Base-by-base conservation (phyloP, 1,139 yeast genomes). In the Debaryomycetaceae sp. region DNA sequence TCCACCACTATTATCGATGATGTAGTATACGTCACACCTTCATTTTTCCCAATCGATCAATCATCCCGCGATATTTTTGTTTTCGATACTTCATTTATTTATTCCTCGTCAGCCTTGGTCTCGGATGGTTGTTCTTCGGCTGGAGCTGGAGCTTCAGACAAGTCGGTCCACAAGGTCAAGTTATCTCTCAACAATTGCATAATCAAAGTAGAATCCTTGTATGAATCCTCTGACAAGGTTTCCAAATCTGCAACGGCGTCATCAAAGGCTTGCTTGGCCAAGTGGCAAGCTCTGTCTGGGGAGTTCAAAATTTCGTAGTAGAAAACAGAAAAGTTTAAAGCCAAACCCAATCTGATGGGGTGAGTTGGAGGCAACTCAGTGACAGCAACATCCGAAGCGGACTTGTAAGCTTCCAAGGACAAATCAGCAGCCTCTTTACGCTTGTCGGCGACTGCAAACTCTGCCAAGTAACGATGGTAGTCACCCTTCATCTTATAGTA, bases 401-500 rank as follows among this genome's bases (percentile, higher is more conserved):
- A 71, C 73, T 88, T 87, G 80, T 93, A 93, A 54, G 97, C 95
- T 68, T 89, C 96, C 66, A 90, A 82, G 40, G 98, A 91, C 57
- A 86, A 80, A 62, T 87, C 93, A 45, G 98, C 95, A 52, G 97
- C 95, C 55, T 80, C 90, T 68, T 89, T 88, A 67, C 97, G 87
- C 75, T 87, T 87, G 59, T 89, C 97, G 56, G 89, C 83, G 57
- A 83, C 78, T 52, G 97, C 95, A 64, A 93, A 93, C 76, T 93
- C 99, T 53, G 98, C 98, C 74, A 93, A 81, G 73, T 93, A 93
- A 76, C 99, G 96, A 80, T 91, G 96, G 80, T 93, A 93, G 72
- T 93, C 99, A 76, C 98, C 99, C 80, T 93, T 91, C 98, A 93
- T 93, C 83, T 93, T 93, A 78, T 88, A 90, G 81, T 93, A 93